Evolutionary conservation across 768 basidiomycete species (phyloP), one percentile per base, ranked within the genome.

Genomic region (Naganishia kalamii): DNA sequence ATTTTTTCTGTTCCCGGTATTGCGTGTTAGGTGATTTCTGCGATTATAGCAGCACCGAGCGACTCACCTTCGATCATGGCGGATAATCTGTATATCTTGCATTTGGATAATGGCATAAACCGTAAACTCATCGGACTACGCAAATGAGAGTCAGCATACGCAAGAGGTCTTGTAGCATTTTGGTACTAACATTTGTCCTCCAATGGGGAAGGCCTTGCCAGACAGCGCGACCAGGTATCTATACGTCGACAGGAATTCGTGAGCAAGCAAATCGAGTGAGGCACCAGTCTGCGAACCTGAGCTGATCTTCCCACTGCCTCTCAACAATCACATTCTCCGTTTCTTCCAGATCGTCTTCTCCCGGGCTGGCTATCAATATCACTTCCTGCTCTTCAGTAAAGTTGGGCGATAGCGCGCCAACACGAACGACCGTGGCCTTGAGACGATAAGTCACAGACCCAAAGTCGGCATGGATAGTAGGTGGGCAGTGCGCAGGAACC

Each of bases 221-320:
- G 85, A 83, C 13, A 92, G 79, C 1, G 86, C 83, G 52, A 96
- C 85, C 46, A 88, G 80, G 72, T 93, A 96, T 63, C 87, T 86
- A 15, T 1, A 5, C 17, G 12, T 21, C 17, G 23, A 61, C 21
- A 30, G n/a, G 13, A 4, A 4, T 41, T 49, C 29, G 43, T 37
- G 4, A 49, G 30, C 29, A n/a, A 11, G 11, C 3, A 32, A 32
- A 12, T 3, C 30, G 6, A 13, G 30, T 21, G 40, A 40, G 11
- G 21, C 19, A 5, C 33, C 15, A 6, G 6, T 21, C 17, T 23
- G 69, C 66, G 37, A 70, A 77, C 72, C 78, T 73, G 70, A 81
- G 77, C 74, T 94, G 89, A 52, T 85, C 83, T 65, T 97, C 93
- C 94, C 93, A 99, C 70, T 88, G 85, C 21, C 90, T 81, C 74